phyloP scores from a whole-genome alignment of 2,329 filamentous ascomycete species.

The Colletotrichum theobromicola region DNA sequence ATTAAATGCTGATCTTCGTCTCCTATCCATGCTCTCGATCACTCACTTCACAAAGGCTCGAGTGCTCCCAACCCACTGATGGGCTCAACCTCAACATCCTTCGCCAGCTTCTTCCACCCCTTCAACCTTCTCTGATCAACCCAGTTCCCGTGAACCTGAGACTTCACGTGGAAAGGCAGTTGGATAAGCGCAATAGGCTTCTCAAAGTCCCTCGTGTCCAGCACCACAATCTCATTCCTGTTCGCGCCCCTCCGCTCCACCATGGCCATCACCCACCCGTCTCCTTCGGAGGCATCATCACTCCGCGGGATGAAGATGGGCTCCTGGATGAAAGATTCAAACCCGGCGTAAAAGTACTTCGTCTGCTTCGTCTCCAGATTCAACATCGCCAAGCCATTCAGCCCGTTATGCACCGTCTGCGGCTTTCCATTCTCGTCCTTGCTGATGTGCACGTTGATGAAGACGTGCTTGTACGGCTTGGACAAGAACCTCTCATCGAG shows the following conservation, averaged over 20 bases:
- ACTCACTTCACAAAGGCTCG: not conserved
- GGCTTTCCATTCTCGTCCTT: not conserved
- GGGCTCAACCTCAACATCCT: not conserved
- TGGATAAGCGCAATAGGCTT: conserved; percentile 43
- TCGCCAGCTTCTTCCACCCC: not conserved
- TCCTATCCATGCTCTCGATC: not conserved
- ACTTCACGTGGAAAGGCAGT: conserved; percentile 37
- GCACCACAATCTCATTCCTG: conserved; percentile 42
- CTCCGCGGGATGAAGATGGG: conserved; percentile 44
- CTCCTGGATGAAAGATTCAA: conserved; percentile 42
- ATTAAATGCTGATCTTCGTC: not conserved
- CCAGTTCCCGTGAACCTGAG: conserved; percentile 38
- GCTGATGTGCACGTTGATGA: conserved; percentile 37
- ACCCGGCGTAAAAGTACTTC: conserved; percentile 32
- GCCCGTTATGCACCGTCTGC: not conserved
- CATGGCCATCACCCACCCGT: conserved; percentile 42
- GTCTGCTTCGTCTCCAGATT: not conserved
- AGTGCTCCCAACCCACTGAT: not conserved
- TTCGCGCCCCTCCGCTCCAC: conserved; percentile 25
- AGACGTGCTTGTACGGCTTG: conserved; percentile 41
- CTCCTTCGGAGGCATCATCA: conserved; percentile 37
- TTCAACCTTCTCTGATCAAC: conserved; percentile 33
- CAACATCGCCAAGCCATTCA: conserved; percentile 17
- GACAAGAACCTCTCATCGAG: conserved; percentile 49
- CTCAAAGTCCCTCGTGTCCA: conserved; percentile 43